These are phyloP conservation scores for Cyclanthera cordifolia DNA, from an alignment of 306 rosid species.

Conservation along the genomic window DNA sequence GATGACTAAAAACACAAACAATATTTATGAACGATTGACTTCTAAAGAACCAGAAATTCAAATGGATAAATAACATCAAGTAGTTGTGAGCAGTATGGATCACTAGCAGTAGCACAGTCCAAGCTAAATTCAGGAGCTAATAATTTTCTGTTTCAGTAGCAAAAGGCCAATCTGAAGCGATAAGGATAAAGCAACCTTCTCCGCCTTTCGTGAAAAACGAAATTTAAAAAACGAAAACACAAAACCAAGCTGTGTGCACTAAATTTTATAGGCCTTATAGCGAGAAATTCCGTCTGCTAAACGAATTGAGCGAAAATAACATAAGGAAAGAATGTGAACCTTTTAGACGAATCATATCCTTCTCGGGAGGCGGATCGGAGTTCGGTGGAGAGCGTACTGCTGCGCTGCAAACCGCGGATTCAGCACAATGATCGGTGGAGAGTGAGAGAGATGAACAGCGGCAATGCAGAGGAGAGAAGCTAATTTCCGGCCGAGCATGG, in stretches of 20 bases:
- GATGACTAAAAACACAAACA: not conserved
- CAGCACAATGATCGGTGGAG: conserved; percentile 13
- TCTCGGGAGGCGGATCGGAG: conserved; percentile 29
- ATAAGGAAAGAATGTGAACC: conserved; percentile 11
- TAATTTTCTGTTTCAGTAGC: too few species aligned
- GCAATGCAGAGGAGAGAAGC: conserved; percentile 19
- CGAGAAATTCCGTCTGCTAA: not conserved
- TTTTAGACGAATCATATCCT: conserved; percentile 19
- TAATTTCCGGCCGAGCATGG: not conserved
- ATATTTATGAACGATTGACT: not conserved
- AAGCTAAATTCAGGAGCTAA: too few species aligned
- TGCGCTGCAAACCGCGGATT: conserved; percentile 24
- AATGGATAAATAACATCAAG: not conserved
- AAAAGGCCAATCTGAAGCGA: too few species aligned
- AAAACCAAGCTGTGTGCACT: not conserved
- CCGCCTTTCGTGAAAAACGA: too few species aligned
- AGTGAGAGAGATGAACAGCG: conserved; percentile 18
- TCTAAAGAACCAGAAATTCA: not conserved
- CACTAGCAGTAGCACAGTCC: not conserved
- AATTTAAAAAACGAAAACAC: too few species aligned
- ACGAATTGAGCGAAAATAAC: not conserved
- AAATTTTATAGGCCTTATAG: not conserved
- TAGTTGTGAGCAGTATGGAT: not conserved
- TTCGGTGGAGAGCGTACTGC: conserved; percentile 26
- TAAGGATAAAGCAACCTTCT: too few species aligned